Conservation (phyloP, 2,329 filamentous ascomycete species). For the Lecanicillium sp. region DNA sequence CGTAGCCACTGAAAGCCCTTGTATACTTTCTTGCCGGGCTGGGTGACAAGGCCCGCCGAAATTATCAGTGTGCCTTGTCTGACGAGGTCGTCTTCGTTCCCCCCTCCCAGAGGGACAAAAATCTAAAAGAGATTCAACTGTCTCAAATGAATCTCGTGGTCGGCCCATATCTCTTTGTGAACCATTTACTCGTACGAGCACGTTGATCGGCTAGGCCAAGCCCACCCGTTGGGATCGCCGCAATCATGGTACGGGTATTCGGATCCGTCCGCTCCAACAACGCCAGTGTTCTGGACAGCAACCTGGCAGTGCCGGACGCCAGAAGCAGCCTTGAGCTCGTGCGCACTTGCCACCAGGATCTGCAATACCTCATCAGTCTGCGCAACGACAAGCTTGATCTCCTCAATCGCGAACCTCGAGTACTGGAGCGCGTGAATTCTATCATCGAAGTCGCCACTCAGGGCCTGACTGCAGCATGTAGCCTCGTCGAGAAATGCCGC, state of each 20-base stretch:
- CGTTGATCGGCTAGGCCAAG: background rate
- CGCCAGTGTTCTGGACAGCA: conserved; percentile 12
- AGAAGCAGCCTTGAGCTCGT: conserved; percentile 22
- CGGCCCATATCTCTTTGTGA: no score
- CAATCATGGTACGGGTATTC: conserved; percentile 2
- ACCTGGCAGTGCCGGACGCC: conserved; percentile 19
- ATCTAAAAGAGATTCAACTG: no score
- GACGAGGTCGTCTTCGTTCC: no score
- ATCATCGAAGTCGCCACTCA: conserved; percentile 20
- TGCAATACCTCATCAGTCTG: conserved; percentile 24
- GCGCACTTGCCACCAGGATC: conserved; percentile 21
- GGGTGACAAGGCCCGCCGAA: no score
- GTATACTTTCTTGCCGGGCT: no score
- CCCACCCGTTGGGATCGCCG: background rate
- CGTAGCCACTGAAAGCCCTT: no score
- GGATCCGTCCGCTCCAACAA: conserved; percentile 2
- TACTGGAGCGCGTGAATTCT: conserved; percentile 19
- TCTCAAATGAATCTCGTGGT: no score
- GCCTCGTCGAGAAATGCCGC: conserved; percentile 21
- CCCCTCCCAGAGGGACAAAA: no score
- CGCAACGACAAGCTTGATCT: conserved; percentile 19
- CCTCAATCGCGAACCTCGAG: conserved; percentile 12
- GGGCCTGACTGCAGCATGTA: conserved; percentile 18
- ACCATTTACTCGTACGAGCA: no score
- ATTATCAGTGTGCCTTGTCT: no score